phyloP scores from a whole-genome alignment of 805 yeast species.

The Scheffersomyces ergatensis region DNA sequence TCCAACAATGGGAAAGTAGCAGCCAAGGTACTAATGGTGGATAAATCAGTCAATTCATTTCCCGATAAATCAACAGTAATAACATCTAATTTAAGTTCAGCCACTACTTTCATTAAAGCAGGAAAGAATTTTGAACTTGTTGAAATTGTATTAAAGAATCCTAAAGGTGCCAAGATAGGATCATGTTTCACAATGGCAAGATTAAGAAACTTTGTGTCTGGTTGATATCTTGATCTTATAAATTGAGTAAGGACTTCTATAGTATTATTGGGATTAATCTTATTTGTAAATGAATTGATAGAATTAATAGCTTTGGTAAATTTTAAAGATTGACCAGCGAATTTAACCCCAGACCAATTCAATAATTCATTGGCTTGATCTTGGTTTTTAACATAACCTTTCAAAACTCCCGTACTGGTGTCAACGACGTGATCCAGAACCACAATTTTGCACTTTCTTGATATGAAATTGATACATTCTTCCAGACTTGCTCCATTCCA shows the following conservation, averaged over 20 bases:
- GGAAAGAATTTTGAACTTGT: conserved; percentile 82
- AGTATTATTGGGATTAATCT: conserved; percentile 35
- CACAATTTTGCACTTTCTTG: conserved; percentile 60
- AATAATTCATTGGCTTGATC: conserved; percentile 58
- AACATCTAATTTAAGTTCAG: conserved; percentile 51
- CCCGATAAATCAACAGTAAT: conserved; percentile 67
- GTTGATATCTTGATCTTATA: conserved; percentile 64
- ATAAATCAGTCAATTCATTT: conserved; percentile 61
- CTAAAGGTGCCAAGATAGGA: conserved; percentile 54
- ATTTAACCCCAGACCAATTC: conserved; percentile 72
- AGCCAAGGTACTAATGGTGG: conserved; percentile 60
- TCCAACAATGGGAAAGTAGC: conserved; percentile 70
- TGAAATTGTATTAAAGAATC: conserved; percentile 59
- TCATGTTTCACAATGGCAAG: conserved; percentile 65
- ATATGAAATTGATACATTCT: conserved; percentile 67
- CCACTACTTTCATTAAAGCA: conserved; percentile 82
- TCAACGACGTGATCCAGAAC: conserved; percentile 54
- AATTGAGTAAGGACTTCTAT: conserved; percentile 62
- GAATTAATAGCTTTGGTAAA: conserved; percentile 39
- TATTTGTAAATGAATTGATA: conserved; percentile 12
- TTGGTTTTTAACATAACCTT: conserved; percentile 54
- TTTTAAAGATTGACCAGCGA: conserved; percentile 70
- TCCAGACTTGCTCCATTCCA: conserved; percentile 79
- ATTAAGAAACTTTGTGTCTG: conserved; percentile 64
- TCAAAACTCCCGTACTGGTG: conserved; percentile 46